Evolutionary conservation across 805 yeast species (phyloP).

Genomic region (Ogataea zsoltii): DNA sequence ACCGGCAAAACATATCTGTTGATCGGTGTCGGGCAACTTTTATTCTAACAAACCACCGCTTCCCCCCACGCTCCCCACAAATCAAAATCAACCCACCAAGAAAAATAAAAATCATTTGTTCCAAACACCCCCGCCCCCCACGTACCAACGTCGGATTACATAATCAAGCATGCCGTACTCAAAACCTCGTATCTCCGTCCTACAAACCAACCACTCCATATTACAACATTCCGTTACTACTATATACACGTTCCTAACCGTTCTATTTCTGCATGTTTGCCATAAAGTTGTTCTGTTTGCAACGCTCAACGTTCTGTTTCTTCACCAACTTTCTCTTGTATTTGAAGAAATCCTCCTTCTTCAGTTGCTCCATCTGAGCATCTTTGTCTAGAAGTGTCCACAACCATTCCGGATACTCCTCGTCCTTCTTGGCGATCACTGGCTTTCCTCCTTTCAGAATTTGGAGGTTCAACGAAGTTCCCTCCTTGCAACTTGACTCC

Average conservation of each 20-base stretch:
- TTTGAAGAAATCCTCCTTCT: constrained; percentile 56
- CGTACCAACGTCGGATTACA: too few relatives aligned
- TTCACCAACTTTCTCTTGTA: constrained; percentile 72
- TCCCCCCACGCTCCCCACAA: too few relatives aligned
- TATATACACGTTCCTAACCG: neutral
- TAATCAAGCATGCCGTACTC: too few relatives aligned
- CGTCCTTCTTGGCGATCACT: constrained; percentile 83
- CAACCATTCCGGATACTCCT: constrained; percentile 92
- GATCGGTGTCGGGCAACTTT: too few relatives aligned
- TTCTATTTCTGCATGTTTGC: constrained; percentile 44
- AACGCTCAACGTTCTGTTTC: constrained; percentile 62
- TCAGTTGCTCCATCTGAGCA: constrained; percentile 56
- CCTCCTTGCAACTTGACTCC: constrained; percentile 61
- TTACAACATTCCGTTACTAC: neutral
- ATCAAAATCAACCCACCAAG: too few relatives aligned
- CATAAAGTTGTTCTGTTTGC: constrained; percentile 79
- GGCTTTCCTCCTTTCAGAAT: constrained; percentile 81
- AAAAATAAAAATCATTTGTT: too few relatives aligned
- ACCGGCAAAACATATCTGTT: too few relatives aligned
- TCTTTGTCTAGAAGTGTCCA: constrained; percentile 80
- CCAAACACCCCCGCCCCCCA: too few relatives aligned
- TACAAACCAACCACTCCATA: too few relatives aligned
- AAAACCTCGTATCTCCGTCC: too few relatives aligned
- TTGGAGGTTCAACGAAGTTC: constrained; percentile 72
- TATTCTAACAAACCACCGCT: too few relatives aligned